phyloP scores from a whole-genome alignment of 305 asterid species.

The Euphrasia arctica region DNA sequence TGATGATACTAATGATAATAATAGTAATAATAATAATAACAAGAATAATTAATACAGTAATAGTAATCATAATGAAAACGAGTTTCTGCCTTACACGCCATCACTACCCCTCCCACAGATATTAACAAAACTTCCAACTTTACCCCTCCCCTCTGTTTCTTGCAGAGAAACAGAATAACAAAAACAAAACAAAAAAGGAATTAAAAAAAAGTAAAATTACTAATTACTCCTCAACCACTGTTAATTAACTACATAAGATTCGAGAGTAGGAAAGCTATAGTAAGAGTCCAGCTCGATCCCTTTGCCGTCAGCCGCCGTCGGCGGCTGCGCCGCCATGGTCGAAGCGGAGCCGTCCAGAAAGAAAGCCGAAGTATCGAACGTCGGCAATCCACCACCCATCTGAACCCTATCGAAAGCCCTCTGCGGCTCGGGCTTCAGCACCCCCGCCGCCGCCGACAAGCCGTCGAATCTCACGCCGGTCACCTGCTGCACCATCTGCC shows the following conservation, averaged over 20 bases:
- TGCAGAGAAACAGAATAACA: constrained; percentile 23
- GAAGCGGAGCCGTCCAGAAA: constrained; percentile 42
- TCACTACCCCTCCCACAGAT: constrained; percentile 20
- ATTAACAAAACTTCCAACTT: constrained; percentile 48
- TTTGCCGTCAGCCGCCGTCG: constrained; percentile 25
- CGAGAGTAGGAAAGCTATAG: constrained; percentile 82
- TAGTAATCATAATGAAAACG: constrained; percentile 7
- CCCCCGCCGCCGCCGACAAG: constrained; percentile 30
- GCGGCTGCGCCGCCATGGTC: constrained; percentile 26
- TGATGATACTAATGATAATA: no score
- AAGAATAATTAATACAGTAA: not conserved
- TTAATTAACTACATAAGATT: constrained; percentile 42
- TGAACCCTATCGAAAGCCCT: constrained; percentile 35
- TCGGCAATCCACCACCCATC: constrained; percentile 36
- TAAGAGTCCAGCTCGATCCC: constrained; percentile 46
- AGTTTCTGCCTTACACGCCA: constrained; percentile 32
- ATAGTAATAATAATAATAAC: not conserved
- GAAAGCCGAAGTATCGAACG: constrained; percentile 58
- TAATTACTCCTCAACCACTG: not conserved
- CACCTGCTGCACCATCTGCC: constrained; percentile 14
- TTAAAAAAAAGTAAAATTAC: constrained; percentile 16
- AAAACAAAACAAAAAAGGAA: not conserved
- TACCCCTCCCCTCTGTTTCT: constrained; percentile 30
- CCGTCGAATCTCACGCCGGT: constrained; percentile 34
- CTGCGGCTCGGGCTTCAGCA: constrained; percentile 67